phyloP scores from a whole-genome alignment of 179 eudicot genomes.

The Silene vulgaris region DNA sequence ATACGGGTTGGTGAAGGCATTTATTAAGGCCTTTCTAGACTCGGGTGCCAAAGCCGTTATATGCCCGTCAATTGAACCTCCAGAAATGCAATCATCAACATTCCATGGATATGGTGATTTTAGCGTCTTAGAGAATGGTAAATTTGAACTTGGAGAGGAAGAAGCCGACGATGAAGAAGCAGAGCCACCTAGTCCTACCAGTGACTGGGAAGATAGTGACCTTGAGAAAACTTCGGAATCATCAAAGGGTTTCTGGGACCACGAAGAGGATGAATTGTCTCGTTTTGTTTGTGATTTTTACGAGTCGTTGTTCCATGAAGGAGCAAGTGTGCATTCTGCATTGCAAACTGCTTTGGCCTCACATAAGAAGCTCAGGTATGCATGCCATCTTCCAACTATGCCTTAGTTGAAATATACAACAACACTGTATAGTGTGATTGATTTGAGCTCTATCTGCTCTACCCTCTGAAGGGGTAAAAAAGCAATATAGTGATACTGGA shows the following conservation, averaged over 20 bases:
- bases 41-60: constrained; percentile 92
- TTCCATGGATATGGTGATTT: constrained; percentile 68
- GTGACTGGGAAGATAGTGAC: constrained; percentile 97
- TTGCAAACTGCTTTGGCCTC: constrained; percentile 60
- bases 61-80: constrained; percentile 78
- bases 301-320: constrained; percentile 61
- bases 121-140: constrained; percentile 61
- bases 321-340: constrained; percentile 56
- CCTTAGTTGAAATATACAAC: constrained; percentile 21
- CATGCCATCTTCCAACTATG: constrained; percentile 70
- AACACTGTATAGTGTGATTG: constrained; percentile 9
- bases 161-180: constrained; percentile 72
- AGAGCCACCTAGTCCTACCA: constrained; percentile 61
- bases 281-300: constrained; percentile 61
- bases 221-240: constrained; percentile 51
- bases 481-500: constrained; percentile 15
- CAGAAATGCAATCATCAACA: constrained; percentile 61
- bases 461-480: constrained; percentile 1
- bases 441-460: not conserved
- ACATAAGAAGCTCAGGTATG: constrained; percentile 64
- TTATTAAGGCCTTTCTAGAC: constrained; percentile 77
- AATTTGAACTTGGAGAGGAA: constrained; percentile 90
- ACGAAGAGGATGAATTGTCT: constrained; percentile 80
- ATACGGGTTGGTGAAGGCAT: constrained; percentile 53
- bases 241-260: constrained; percentile 54